Conservation (phyloP, 208 protist genomes). For the Wallacemonas collosoma region DNA sequence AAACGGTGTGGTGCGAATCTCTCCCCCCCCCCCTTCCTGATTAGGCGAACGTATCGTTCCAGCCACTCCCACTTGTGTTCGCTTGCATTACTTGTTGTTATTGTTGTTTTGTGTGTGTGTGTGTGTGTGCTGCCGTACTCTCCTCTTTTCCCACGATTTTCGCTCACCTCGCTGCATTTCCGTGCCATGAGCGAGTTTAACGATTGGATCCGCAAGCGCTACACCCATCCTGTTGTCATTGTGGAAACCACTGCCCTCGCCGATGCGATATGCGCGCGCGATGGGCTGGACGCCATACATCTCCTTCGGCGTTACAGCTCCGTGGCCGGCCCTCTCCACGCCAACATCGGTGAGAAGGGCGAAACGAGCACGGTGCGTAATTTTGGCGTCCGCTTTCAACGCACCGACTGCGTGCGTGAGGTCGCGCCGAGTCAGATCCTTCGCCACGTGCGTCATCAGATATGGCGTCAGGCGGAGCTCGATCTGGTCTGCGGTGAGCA, state of each 20-base stretch:
- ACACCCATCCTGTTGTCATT: conserved; percentile 70
- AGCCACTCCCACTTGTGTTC: too few relatives aligned
- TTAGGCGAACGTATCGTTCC: too few relatives aligned
- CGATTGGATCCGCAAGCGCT: conserved; percentile 73
- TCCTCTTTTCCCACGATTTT: conserved; percentile 14
- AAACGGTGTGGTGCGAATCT: too few relatives aligned
- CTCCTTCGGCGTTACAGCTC: conserved; percentile 72
- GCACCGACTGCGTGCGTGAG: conserved; percentile 63
- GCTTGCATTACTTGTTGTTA: too few relatives aligned
- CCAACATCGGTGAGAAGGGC: conserved; percentile 53
- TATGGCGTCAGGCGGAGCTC: conserved; percentile 43
- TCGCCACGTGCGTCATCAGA: conserved; percentile 37
- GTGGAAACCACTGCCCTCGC: conserved; percentile 51
- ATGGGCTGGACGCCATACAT: conserved; percentile 73
- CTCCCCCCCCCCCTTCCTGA: too few relatives aligned
- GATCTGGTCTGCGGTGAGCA: conserved; percentile 81
- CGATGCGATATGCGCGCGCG: conserved; percentile 45
- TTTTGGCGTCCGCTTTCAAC: conserved; percentile 77
- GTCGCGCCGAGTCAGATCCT: conserved; percentile 26
- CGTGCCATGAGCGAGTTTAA: conserved; percentile 30
- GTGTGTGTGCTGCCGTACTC: background rate
- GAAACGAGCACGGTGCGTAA: conserved; percentile 42
- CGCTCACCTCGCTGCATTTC: background rate
- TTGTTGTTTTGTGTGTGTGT: background rate
- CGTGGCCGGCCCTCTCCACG: conserved; percentile 37